These are phyloP conservation scores for Exophiala lecanii-corni DNA, from an alignment of 2,329 filamentous ascomycete species.

Conservation along the genomic window DNA sequence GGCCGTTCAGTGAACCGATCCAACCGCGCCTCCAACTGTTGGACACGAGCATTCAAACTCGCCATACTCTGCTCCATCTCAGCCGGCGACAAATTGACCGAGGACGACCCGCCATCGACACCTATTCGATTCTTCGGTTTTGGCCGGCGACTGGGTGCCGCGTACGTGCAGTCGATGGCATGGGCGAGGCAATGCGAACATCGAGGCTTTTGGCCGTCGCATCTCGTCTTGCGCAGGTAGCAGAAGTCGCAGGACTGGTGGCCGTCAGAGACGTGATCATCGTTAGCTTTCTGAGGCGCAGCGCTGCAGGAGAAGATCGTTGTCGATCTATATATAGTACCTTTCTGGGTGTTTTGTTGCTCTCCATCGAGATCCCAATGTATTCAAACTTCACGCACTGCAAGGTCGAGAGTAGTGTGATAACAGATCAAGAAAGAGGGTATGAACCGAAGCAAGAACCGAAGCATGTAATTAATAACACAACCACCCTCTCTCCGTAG, in stretches of 20 bases:
- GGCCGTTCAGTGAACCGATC: not conserved
- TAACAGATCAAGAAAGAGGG: no score
- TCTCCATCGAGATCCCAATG: no score
- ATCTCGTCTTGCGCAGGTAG: slow-evolving; percentile 34
- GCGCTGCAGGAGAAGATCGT: no score
- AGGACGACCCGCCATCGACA: no score
- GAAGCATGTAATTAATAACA: no score
- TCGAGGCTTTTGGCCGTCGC: slow-evolving; percentile 33
- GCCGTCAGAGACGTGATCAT: not conserved
- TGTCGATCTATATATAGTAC: not conserved
- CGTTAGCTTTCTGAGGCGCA: not conserved
- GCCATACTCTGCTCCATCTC: not conserved
- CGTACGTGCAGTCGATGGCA: slow-evolving; percentile 9
- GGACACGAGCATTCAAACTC: slow-evolving; percentile 1
- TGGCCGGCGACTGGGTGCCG: slow-evolving; percentile 6
- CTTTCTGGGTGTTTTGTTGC: not conserved
- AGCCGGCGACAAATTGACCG: no score
- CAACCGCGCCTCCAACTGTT: slow-evolving; percentile 1
- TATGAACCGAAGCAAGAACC: no score
- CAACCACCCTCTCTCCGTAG: no score
- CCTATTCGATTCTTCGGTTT: not conserved
- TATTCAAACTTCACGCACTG: no score
- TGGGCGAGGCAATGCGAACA: slow-evolving; percentile 32
- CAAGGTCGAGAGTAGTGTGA: no score
- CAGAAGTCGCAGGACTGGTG: slow-evolving; percentile 32